These are phyloP conservation scores for Phlegmacium glaucopus DNA, from an alignment of 768 basidiomycete genomes.

Conservation along the genomic window DNA sequence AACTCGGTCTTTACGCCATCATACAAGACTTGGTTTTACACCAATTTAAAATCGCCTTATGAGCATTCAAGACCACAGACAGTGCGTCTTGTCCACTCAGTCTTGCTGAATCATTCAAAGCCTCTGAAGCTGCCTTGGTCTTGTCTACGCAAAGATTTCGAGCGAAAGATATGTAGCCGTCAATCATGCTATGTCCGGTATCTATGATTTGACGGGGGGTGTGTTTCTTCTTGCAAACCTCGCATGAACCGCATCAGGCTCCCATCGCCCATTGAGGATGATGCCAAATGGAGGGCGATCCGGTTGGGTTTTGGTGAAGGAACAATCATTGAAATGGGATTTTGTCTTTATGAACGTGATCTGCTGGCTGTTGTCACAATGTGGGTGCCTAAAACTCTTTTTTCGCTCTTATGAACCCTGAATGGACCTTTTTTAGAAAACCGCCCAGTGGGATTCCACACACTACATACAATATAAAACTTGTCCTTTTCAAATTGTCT, in stretches of 20 bases:
- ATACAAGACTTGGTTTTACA: constrained; percentile 25
- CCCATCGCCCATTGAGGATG: constrained; percentile 27
- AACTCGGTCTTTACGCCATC: constrained; percentile 23
- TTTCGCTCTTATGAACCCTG: not conserved
- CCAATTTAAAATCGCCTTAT: constrained; percentile 30
- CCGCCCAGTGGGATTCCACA: not conserved
- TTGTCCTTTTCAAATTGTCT: constrained; percentile 29
- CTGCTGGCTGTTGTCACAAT: constrained; percentile 38
- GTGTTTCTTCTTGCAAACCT: constrained; percentile 36
- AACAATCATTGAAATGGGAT: constrained; percentile 39
- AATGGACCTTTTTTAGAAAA: no score
- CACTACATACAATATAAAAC: not conserved
- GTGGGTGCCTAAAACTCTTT: constrained; percentile 21
- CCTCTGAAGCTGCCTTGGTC: constrained; percentile 31
- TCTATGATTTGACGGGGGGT: constrained; percentile 42
- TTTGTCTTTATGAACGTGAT: constrained; percentile 42
- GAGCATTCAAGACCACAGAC: constrained; percentile 23
- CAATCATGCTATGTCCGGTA: constrained; percentile 29
- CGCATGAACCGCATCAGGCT: constrained; percentile 22
- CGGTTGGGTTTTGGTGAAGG: constrained; percentile 22
- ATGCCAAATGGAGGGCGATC: constrained; percentile 27
- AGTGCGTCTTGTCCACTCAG: constrained; percentile 23
- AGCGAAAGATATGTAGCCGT: constrained; percentile 22
- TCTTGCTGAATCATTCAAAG: constrained; percentile 22
- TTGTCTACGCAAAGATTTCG: constrained; percentile 21